Evolutionary conservation across 352 stramenopile genomes (phyloP).

Genomic region (Pythium phragmiticola): DNA sequence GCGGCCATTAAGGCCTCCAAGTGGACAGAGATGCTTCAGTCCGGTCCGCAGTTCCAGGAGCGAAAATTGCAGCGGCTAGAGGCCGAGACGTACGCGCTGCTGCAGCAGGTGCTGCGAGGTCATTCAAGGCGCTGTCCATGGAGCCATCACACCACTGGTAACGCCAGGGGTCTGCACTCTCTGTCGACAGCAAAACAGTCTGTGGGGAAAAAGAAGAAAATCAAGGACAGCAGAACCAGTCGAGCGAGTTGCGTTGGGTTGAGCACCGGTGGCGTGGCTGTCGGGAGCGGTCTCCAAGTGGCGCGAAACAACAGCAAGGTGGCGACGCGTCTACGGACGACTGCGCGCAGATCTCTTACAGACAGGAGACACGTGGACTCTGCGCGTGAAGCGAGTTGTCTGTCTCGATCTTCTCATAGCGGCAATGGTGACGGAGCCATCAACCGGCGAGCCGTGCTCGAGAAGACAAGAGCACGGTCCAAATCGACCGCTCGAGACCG

Average conservation of each 20-base stretch:
- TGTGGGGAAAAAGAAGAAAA: constrained; percentile 1
- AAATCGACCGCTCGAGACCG: background rate
- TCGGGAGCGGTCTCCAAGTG: constrained; percentile 17
- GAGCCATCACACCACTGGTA: background rate
- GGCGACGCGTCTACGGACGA: background rate
- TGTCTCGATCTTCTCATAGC: background rate
- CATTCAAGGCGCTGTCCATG: background rate
- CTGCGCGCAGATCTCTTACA: background rate
- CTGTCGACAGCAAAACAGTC: background rate
- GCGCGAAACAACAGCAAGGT: constrained; percentile 8
- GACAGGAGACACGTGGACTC: background rate
- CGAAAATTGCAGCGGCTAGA: constrained; percentile 20
- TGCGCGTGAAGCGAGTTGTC: background rate
- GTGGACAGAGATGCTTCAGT: constrained; percentile 29
- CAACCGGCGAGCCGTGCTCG: constrained; percentile 1
- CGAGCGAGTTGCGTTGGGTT: too few species aligned
- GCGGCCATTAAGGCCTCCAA: constrained; percentile 17
- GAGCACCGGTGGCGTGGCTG: background rate
- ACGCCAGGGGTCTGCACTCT: background rate
- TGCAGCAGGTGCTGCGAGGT: constrained; percentile 13
- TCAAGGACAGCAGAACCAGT: background rate
- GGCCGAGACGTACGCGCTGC: constrained; percentile 24
- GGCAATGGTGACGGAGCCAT: background rate
- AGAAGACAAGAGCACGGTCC: constrained; percentile 9
- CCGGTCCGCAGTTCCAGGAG: constrained; percentile 20